Base-by-base conservation (phyloP, 129 eudicot species). In the Apium graveolens region DNA sequence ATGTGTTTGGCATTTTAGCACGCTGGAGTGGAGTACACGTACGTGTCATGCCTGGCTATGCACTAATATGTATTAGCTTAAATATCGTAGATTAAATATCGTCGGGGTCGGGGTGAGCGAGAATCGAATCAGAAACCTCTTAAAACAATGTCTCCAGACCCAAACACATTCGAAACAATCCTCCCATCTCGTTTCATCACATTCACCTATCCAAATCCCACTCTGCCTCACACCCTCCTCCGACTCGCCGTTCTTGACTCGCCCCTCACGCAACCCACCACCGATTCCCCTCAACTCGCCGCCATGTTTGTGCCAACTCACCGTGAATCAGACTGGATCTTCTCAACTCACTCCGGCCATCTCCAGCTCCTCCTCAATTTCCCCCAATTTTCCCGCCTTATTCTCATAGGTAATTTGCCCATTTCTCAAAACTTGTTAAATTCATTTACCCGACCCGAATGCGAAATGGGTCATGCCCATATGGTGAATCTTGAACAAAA, bases 211-310 rank as follows among this genome's bases (percentile, higher is more conserved):
- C 97, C 98, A 31, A 82, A 74, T 78, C 83, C 82, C 35, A 18
- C 80, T 43, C 20, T 72, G 74, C 78, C 38, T 48, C 81, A 73
- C 83, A 76, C 84, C n/a, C 82, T 63, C 48, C 91, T 91, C 84
- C 95, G 85, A 45, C 31, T 92, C 79, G 87, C 97, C 82, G 88
- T 95, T n/a, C 96, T 90, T 60, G 97, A 92, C 79, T 92, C 97
- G 12, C 94, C 97, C 38, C 39, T 51, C 18, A 29, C 72, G 0
- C 75, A 34, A 63, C 84, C 83, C 83, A 4, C 78, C 75, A 17
- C 73, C 76, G 62, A 27, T 31, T n/a, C 80, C 41, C 39, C 65
- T 79, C 75, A 27, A 18, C 24, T 86, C 81, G 98, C 93, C 48
- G 96, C 98, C 84, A 86, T 96, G 86, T 57, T 88, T 34, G 97